Base-by-base conservation (phyloP, 1,284 basidiomycete genomes). In the Apiotrichum laibachii region DNA sequence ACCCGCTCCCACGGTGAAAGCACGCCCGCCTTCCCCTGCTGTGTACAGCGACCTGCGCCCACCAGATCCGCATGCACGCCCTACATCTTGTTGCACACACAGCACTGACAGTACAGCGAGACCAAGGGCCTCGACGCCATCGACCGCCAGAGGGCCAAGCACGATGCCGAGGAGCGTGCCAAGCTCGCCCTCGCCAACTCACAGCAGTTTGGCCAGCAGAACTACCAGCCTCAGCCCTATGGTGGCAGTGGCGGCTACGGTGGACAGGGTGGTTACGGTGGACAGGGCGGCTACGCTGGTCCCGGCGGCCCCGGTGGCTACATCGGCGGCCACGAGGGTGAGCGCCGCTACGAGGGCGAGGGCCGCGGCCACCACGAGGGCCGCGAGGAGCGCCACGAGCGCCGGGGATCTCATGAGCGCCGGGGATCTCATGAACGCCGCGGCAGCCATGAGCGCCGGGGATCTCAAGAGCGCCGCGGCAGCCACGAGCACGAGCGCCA, bases 81-180 rank as follows among this genome's bases (percentile, higher is more conserved):
- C 34, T 19, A n/a, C 50, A 8, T 5, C 11, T 43, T 18, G 21
- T 19, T 26, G 10, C 50, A 37, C 39, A 7, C 42, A 9, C 42
- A 1, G 13, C 16, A n/a, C 53, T 47, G 11, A 50, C 35, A 21
- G 13, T 5, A 21, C 53, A 60, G 58, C 39, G 68, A 67, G 65
- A 70, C 67, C 43, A 67, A 67, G 60, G 67, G 68, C 43, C 54
- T 62, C 40, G 55, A 68, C 55, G 56, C 39, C 18, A 34, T 66
- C 52, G 67, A 68, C 60, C 53, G 55, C 56, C 40, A 53, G 50
- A 52, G 57, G 13, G 67, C 67, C 31, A 66, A 64, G 53, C 64
- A 63, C 56, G 56, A 68, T n/a, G 67, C 67, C 5, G 45, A 52
- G 37, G 59, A 68, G 58, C 46, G 54, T 43, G 64, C 62, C n/a